phyloP scores from a whole-genome alignment of 345 rosid species.

The Eucalyptus urophylla region DNA sequence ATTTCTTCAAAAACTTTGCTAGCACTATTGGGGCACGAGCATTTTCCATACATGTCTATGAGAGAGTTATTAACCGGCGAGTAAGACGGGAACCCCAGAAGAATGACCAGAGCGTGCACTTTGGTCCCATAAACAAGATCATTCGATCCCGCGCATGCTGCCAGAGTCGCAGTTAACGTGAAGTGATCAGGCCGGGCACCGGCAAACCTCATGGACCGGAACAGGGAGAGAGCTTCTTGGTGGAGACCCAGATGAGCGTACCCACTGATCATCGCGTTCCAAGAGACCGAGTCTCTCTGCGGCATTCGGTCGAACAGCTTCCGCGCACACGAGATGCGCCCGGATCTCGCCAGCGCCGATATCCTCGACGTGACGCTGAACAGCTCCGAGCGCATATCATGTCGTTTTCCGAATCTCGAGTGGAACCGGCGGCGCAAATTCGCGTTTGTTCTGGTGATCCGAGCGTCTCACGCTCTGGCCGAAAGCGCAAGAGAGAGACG shows the following conservation, averaged over 20 bases:
- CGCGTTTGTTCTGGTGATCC: neutral
- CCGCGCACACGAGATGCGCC: slow-evolving; percentile 38
- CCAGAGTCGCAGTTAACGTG: slow-evolving; percentile 53
- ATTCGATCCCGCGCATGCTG: slow-evolving; percentile 29
- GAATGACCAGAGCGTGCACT: slow-evolving; percentile 33
- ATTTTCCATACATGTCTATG: slow-evolving; percentile 77
- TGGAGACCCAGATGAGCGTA: slow-evolving; percentile 52
- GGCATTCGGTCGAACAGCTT: slow-evolving; percentile 65
- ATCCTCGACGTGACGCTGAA: slow-evolving; percentile 41
- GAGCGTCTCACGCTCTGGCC: neutral
- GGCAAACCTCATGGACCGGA: slow-evolving; percentile 26
- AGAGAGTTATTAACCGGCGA: slow-evolving; percentile 54
- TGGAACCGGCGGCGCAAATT: neutral
- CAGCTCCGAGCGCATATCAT: slow-evolving; percentile 9
- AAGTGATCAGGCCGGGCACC: slow-evolving; percentile 36
- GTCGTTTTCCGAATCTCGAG: neutral
- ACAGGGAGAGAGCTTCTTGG: slow-evolving; percentile 36
- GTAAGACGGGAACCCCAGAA: slow-evolving; percentile 23
- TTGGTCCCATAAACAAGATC: slow-evolving; percentile 29
- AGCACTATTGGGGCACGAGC: slow-evolving; percentile 32
- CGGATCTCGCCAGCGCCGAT: slow-evolving; percentile 14
- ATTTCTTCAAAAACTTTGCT: slow-evolving; percentile 39
- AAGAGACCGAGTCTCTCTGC: slow-evolving; percentile 36
- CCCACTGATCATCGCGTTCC: slow-evolving; percentile 69
- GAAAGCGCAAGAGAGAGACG: neutral